Conservation (phyloP, 1,284 basidiomycete genomes). For the Pseudozyma thailandica region DNA sequence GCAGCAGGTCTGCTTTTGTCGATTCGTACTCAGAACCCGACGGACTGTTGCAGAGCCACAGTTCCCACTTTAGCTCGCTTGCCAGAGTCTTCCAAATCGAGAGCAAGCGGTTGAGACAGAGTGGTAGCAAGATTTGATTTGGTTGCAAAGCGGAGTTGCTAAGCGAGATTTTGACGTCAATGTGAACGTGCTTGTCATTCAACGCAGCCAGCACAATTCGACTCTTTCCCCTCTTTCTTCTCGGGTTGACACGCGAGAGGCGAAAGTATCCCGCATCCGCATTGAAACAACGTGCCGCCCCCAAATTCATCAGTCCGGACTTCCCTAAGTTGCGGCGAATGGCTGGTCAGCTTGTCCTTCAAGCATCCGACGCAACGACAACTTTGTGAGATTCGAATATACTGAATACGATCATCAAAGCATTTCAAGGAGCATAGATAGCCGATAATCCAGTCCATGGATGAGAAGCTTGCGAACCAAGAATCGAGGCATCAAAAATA, state of each 20-base stretch:
- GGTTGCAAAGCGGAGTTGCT: slow-evolving; percentile 24
- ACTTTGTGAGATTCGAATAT: no score
- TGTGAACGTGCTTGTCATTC: not conserved
- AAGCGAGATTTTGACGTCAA: slow-evolving; percentile 24
- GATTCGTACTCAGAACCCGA: not conserved
- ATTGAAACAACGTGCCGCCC: not conserved
- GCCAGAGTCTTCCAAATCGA: slow-evolving; percentile 4
- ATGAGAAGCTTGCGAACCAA: no score
- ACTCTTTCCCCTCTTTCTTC: not conserved
- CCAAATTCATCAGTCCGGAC: not conserved
- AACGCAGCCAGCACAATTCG: not conserved
- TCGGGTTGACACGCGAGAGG: no score
- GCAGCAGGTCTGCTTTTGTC: not conserved
- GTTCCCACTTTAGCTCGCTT: slow-evolving; percentile 4
- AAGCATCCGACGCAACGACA: no score
- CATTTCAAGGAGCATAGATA: no score
- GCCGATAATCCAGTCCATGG: no score
- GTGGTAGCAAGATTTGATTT: not conserved
- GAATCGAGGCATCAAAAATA: no score
- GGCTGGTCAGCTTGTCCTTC: no score
- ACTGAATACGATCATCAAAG: no score
- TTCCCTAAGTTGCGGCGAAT: no score
- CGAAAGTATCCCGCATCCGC: not conserved
- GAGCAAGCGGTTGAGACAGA: not conserved
- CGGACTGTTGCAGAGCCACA: slow-evolving; percentile 5